Base-by-base conservation (phyloP, 2,329 filamentous ascomycete species). In the Dactylellina sp. region DNA sequence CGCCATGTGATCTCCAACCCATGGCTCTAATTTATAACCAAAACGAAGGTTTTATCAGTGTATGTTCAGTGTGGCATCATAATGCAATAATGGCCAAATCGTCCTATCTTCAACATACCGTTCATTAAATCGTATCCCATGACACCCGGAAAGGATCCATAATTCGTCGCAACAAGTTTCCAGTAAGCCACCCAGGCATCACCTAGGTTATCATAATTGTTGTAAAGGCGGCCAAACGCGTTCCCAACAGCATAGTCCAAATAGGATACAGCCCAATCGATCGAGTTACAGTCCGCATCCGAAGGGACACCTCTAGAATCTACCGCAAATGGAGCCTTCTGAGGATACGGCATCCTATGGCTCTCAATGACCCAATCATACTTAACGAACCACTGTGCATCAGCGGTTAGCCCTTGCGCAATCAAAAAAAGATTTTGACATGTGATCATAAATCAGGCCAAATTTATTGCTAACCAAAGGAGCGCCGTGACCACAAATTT, bases 81-180 rank as follows among this genome's bases (percentile, higher is more conserved):
- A 7, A 40, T 40, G 12, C 20, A 9, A 32, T 4, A 32, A 32
- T 9, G 9, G 28, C 28, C 9, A 32, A 7, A 4, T 46, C 6
- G 11, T 16, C 28, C 25, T 11, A 39, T 9, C 1, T 28, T 46
- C 14, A n/a, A 28, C 46, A 20, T 70, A 75, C 71, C 71, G 42
- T 75, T 75, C 71, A 75, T 75, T 7, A 75, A 50, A 44, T 75
- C 71, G 40, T 75, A 75, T 6, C 71, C 71, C 71, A 75, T 75
- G 7, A 75, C 71, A 1, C 71, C 71, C 0, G 49, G 47, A 16
- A 63, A 49, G 7, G 22, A 18, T n/a, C 52, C 46, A 37, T 63
- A 68, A 16, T 70, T 62, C 20, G 35, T 53, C 7, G 71, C 71
- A 25, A 75, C 12, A 4, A 62, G 50, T 22, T 70, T 75, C 71